phyloP scores from a whole-genome alignment of 2,329 filamentous ascomycete genomes.

The Moelleriella libera region DNA sequence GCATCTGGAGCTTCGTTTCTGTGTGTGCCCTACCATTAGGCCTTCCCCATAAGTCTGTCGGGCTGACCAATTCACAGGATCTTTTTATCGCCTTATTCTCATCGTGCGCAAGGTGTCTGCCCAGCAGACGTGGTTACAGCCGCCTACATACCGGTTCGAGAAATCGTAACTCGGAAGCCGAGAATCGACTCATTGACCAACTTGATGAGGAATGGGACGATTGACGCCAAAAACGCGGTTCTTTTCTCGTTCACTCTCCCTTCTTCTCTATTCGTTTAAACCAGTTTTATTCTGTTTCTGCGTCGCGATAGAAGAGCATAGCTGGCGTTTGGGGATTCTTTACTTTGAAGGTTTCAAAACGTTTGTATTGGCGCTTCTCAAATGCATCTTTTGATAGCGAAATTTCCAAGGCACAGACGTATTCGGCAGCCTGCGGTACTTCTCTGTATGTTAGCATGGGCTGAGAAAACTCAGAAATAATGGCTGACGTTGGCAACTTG shows the following conservation, averaged over 20 bases:
- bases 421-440: no score
- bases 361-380: not conserved
- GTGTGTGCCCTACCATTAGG: constrained; percentile 24
- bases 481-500: no score
- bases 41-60: no score
- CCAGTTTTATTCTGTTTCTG: not conserved
- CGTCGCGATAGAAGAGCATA: not conserved
- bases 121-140: constrained; percentile 52
- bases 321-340: not conserved
- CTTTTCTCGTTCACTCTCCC: not conserved
- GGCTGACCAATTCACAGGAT: constrained; percentile 27
- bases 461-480: no score
- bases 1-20: constrained; percentile 70
- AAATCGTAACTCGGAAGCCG: constrained; percentile 52
- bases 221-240: constrained; percentile 12
- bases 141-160: constrained; percentile 42
- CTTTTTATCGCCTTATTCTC: constrained; percentile 55
- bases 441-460: no score
- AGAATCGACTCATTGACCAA: constrained; percentile 90
- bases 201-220: constrained; percentile 97
- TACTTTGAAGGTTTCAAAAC: not conserved
- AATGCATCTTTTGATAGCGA: not conserved
- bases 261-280: not conserved
- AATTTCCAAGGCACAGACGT: no score
- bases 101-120: constrained; percentile 53